These are phyloP conservation scores for Penicillium parvum DNA, from an alignment of 495 filamentous ascomycete genomes.

Conservation along the genomic window DNA sequence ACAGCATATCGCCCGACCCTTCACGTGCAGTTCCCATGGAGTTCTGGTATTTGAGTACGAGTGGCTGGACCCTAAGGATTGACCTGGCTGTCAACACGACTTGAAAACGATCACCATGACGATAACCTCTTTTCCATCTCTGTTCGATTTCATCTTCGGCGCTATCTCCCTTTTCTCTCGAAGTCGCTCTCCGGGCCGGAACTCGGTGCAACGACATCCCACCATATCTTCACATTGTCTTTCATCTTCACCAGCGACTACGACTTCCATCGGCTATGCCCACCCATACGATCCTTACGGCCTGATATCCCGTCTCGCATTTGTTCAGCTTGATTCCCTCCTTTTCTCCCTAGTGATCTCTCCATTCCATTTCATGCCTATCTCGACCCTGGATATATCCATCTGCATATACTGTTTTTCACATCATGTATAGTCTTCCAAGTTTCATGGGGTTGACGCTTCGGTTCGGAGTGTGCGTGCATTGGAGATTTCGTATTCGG, in stretches of 20 bases:
- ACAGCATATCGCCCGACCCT: constrained; percentile 5
- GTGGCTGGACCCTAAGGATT: constrained; percentile 42
- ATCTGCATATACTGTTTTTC: constrained; percentile 12
- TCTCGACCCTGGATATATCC: constrained; percentile 25
- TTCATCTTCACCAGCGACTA: constrained; percentile 15
- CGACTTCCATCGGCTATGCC: constrained; percentile 18
- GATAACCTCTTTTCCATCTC: constrained; percentile 13
- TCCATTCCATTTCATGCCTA: constrained; percentile 4
- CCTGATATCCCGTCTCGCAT: constrained; percentile 14
- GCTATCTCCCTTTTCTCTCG: constrained; percentile 11
- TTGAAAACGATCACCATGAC: constrained; percentile 16
- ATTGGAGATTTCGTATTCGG: constrained; percentile 8
- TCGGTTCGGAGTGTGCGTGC: constrained; percentile 7
- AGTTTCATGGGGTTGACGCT: neutral
- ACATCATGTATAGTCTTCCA: constrained; percentile 1
- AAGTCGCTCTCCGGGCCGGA: constrained; percentile 22
- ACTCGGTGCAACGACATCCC: constrained; percentile 13
- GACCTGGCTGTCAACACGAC: constrained; percentile 45
- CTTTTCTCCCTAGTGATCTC: neutral
- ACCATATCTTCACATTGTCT: constrained; percentile 19
- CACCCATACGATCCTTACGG: constrained; percentile 26
- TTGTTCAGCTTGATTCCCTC: neutral
- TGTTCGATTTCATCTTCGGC: constrained; percentile 9
- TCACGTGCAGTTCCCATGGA: constrained; percentile 17
- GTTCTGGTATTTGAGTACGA: constrained; percentile 26